Base-by-base conservation (phyloP, 2,329 filamentous ascomycete genomes). In the Cladosporium sp. region DNA sequence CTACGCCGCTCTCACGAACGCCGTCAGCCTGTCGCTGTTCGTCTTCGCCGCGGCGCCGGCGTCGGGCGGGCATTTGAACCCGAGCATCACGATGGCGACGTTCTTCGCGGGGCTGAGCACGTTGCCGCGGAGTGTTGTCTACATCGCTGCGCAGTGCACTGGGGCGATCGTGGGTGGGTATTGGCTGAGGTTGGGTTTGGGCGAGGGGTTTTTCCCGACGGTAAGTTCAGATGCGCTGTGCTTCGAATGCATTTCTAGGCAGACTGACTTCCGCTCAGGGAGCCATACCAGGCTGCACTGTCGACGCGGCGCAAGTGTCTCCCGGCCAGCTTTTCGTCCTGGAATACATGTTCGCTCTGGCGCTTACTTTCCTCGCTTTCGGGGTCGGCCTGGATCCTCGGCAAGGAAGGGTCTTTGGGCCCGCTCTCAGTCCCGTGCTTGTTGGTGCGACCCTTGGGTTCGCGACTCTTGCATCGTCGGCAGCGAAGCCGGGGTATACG, bases 311-410 rank as follows among this genome's bases (percentile, higher is more conserved):
- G 3, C 54, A 57, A 7, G 54, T 60, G n/a, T 58, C 55, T 4
- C 16, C 46, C 9, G 60, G 60, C 5, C 52, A 61, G 50, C 52
- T 62, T 4, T 74, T 79, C 50, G 65, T 75, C 8, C 68, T 77
- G 37, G 78, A 81, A 58, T 73, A 74, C 38, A 68, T 77, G 51
- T 68, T 70, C 4, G 70, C 68, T 4, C 68, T 76, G n/a, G 66
- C 72, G 1, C 56, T 78, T 11, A 60, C 81, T 0, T 72, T 77
- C 57, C 66, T 80, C 16, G 70, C 75, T 0, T 80, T 78, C 56
- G 76, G 77, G 1, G 73, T 78, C 9, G 77, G 76, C 13, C 66
- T 81, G 4, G 78, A 81, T 60, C 78, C 78, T 2, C 66, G 77
- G 3, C 77, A 80, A 58, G 69, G 69, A 1, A 64, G 71, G 14